Evolutionary conservation across 495 filamentous ascomycete genomes (phyloP).

Genomic region (Tuber calosporum): DNA sequence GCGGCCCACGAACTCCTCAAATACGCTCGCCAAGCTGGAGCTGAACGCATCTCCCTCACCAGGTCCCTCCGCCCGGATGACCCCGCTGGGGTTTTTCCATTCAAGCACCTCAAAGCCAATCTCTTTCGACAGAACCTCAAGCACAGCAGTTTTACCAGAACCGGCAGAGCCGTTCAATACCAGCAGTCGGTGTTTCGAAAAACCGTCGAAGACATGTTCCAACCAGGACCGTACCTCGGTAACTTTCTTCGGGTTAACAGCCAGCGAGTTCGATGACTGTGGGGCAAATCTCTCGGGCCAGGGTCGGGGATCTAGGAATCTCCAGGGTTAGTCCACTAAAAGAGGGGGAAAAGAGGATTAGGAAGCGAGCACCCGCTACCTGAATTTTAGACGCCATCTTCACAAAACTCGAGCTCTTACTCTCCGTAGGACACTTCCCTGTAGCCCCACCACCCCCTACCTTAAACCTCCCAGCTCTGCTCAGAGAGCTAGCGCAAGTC

Average conservation of each 20-base stretch:
- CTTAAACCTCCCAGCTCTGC: not conserved
- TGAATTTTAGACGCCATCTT: not conserved
- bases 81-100: conserved; percentile 75
- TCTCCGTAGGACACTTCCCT: not conserved
- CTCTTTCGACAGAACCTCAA: conserved; percentile 64
- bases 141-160: conserved; percentile 81
- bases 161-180: conserved; percentile 88
- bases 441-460: not conserved
- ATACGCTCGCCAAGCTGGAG: conserved; percentile 53
- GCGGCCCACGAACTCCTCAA: conserved; percentile 81
- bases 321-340: conserved; percentile 5
- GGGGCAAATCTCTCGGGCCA: conserved; percentile 86
- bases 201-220: conserved; percentile 60
- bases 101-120: conserved; percentile 70
- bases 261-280: conserved; percentile 65
- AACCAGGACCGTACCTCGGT: conserved; percentile 77
- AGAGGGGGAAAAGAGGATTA: not conserved
- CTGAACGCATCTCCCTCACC: conserved; percentile 26
- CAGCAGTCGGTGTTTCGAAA: conserved; percentile 60
- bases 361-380: conserved; percentile 17
- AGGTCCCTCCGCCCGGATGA: conserved; percentile 23
- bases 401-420: not conserved
- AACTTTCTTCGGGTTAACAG: conserved; percentile 89
- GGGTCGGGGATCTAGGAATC: conserved; percentile 45
- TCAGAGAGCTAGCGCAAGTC: not conserved